Conservation (phyloP, 306 rosid species). For the Begonia peltatifolia region DNA sequence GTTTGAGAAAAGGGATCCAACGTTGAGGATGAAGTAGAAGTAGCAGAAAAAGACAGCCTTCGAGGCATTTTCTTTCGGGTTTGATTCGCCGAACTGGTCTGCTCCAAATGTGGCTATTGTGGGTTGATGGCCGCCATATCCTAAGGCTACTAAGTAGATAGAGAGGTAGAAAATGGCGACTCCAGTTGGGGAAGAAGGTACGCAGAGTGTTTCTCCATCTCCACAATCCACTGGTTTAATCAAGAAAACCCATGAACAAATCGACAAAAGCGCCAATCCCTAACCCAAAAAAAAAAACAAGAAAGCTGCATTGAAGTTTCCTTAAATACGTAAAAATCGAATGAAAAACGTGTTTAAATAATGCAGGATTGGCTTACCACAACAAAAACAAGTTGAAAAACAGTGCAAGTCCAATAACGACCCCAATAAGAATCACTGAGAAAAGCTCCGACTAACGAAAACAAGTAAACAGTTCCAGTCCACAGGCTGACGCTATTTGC, state of each 20-base stretch:
- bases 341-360: background rate
- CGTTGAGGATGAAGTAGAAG: slow-evolving; percentile 48
- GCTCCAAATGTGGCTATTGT: slow-evolving; percentile 50
- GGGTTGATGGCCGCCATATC: slow-evolving; percentile 57
- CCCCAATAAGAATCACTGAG: slow-evolving; percentile 58
- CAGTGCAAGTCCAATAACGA: slow-evolving; percentile 30
- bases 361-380: slow-evolving; percentile 7
- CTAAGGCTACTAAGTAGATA: slow-evolving; percentile 40
- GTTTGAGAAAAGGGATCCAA: slow-evolving; percentile 48
- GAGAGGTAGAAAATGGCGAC: slow-evolving; percentile 26
- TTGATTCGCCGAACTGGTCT: slow-evolving; percentile 33
- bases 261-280: slow-evolving; percentile 40
- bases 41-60: slow-evolving; percentile 35
- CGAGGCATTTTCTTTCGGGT: background rate
- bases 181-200: slow-evolving; percentile 20
- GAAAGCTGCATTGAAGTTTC: background rate
- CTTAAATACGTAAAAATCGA: background rate
- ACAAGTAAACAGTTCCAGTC: slow-evolving; percentile 48
- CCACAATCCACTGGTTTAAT: slow-evolving; percentile 37
- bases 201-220: slow-evolving; percentile 10
- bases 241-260: slow-evolving; percentile 24
- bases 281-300: too few relatives aligned
- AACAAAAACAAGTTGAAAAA: slow-evolving; percentile 31
- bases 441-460: slow-evolving; percentile 40
- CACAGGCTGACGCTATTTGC: slow-evolving; percentile 45